Conservation (phyloP, 202 grass and related monocot genomes). For the Schoenoplectus tabernaemontani region DNA sequence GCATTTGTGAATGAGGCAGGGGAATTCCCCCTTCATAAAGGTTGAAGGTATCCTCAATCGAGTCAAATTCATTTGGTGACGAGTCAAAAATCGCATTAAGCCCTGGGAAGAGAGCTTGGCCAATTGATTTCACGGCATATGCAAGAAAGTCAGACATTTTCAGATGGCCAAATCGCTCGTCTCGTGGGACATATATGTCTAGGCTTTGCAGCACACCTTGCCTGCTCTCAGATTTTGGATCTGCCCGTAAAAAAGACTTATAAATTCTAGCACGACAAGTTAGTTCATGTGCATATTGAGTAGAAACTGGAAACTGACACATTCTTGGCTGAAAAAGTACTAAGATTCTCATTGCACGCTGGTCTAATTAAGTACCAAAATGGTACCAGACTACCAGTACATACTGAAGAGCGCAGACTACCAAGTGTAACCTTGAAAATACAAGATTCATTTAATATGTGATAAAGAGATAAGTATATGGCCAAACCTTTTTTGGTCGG, state of each 20-base stretch:
- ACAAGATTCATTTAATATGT: background rate
- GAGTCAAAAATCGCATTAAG: slow-evolving; percentile 30
- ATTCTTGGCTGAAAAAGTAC: background rate
- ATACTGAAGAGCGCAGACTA: background rate
- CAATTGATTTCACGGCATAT: slow-evolving; percentile 51
- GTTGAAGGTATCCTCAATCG: slow-evolving; percentile 63
- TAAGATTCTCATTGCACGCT: background rate
- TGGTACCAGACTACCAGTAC: background rate
- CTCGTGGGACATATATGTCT: slow-evolving; percentile 64
- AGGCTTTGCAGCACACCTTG: slow-evolving; percentile 20
- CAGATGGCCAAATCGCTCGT: slow-evolving; percentile 78
- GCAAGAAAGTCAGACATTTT: slow-evolving; percentile 76
- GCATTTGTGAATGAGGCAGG: slow-evolving; percentile 25
- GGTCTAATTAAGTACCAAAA: background rate
- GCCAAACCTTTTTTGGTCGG: slow-evolving; percentile 32
- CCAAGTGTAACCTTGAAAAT: background rate
- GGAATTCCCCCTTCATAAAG: slow-evolving; percentile 52
- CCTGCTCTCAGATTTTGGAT: slow-evolving; percentile 65
- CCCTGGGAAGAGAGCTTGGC: slow-evolving; percentile 38
- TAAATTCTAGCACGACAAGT: background rate
- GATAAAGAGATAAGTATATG: background rate
- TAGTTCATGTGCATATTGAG: background rate
- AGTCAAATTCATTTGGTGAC: slow-evolving; percentile 59
- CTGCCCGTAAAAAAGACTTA: slow-evolving; percentile 27
- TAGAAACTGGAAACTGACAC: background rate